Percentiles rank a stretch among this genome's conserved stretches.
Conservation (phyloP, 2,329 filamentous ascomycete species). For the Fusarium abutilonis region DNA sequence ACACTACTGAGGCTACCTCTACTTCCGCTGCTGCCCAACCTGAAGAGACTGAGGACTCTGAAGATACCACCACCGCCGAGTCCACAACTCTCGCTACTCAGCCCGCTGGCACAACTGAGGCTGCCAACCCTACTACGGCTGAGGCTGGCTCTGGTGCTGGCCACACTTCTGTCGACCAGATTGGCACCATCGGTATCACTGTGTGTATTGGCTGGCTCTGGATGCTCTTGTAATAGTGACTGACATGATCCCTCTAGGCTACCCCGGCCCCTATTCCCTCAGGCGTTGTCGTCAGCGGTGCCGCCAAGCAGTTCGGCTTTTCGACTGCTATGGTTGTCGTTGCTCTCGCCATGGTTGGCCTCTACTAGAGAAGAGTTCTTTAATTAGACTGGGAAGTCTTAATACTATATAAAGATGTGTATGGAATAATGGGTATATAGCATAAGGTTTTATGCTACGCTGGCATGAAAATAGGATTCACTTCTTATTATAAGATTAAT, state of each 20-base stretch:
- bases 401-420: background rate
- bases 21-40: background rate
- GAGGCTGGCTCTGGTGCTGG: slow-evolving; percentile 2
- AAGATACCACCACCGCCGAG: background rate
- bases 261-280: slow-evolving; percentile 19
- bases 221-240: background rate
- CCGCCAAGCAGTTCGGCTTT: slow-evolving; percentile 22
- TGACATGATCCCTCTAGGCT: slow-evolving; percentile 1
- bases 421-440: background rate
- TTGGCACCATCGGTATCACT: slow-evolving; percentile 28
- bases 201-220: slow-evolving; percentile 5
- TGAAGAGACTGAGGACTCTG: background rate
- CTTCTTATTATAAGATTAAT: no score
- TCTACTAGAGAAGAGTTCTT: slow-evolving; percentile 15
- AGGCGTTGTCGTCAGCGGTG: slow-evolving; percentile 10
- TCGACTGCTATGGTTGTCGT: slow-evolving; percentile 1
- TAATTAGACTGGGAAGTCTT: background rate
- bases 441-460: background rate
- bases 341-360: slow-evolving; percentile 3
- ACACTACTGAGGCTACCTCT: background rate
- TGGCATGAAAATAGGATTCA: background rate
- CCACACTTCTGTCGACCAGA: slow-evolving; percentile 9
- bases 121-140: slow-evolving; percentile 1
- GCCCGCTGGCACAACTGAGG: background rate
- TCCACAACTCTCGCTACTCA: background rate